Evolutionary conservation across 345 rosid species (phyloP).

Genomic region (Salix purpurea): DNA sequence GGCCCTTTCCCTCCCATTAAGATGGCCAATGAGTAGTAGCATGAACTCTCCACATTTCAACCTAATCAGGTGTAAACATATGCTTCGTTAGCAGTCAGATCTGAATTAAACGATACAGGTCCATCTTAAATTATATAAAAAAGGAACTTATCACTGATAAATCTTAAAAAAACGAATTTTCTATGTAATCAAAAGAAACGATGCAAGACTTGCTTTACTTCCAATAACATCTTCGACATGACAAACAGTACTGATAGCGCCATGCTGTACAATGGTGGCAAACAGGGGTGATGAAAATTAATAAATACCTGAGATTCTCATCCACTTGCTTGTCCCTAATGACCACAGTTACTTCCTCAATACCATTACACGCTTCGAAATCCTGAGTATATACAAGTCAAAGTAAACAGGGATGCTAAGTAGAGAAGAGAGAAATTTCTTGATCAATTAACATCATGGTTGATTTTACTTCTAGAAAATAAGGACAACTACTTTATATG

Average conservation of each 20-base stretch:
- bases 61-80: constrained; percentile 31
- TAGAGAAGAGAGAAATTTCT: neutral
- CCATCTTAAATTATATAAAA: neutral
- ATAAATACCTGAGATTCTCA: constrained; percentile 76
- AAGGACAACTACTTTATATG: neutral
- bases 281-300: neutral
- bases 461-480: neutral
- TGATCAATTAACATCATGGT: neutral
- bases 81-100: neutral
- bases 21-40: constrained; percentile 81
- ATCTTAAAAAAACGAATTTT: too few relatives aligned
- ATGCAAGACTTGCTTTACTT: too few relatives aligned
- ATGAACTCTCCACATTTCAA: constrained; percentile 95
- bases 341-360: constrained; percentile 84
- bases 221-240: too few relatives aligned
- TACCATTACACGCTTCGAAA: constrained; percentile 80
- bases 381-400: constrained; percentile 42
- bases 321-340: constrained; percentile 84
- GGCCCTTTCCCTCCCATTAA: constrained; percentile 71
- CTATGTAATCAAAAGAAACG: too few relatives aligned
- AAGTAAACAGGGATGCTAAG: neutral
- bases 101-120: neutral
- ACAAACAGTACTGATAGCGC: too few relatives aligned
- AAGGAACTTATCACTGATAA: too few relatives aligned
- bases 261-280: neutral